These are phyloP conservation scores for Curvularia eragrostidis DNA, from an alignment of 2,329 filamentous ascomycete genomes.

Conservation along the genomic window DNA sequence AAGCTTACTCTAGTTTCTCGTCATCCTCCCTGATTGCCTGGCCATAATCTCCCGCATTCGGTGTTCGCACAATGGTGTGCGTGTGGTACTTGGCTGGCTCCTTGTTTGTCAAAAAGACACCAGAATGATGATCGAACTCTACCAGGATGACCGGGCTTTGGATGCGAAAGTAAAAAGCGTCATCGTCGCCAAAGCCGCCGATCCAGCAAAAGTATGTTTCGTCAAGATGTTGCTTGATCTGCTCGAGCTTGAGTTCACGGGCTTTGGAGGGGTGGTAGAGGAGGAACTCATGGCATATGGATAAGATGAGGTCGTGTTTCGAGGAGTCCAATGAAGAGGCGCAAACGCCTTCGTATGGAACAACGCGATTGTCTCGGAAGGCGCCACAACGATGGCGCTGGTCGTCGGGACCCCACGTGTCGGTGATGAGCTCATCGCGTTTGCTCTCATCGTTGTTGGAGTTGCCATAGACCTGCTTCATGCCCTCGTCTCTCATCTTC, in stretches of 20 bases:
- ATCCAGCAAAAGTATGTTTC: conserved; percentile 86
- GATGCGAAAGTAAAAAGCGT: conserved; percentile 79
- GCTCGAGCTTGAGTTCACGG: conserved; percentile 61
- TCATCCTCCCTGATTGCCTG: conserved; percentile 54
- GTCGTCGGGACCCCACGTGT: conserved; percentile 81
- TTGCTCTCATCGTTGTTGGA: conserved; percentile 35
- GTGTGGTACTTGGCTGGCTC: conserved; percentile 81
- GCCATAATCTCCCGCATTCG: conserved; percentile 80
- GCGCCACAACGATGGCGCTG: conserved; percentile 80
- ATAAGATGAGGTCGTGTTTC: conserved; percentile 63
- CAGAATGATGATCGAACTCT: conserved; percentile 82
- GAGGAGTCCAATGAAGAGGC: conserved; percentile 57
- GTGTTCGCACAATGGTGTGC: conserved; percentile 74
- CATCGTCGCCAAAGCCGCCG: conserved; percentile 68
- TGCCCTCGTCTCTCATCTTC: conserved; percentile 67
- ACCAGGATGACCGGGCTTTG: conserved; percentile 77
- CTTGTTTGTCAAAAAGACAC: conserved; percentile 76
- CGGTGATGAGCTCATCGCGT: conserved; percentile 53
- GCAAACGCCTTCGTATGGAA: conserved; percentile 72
- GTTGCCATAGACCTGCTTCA: conserved; percentile 58
- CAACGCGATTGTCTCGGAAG: conserved; percentile 77
- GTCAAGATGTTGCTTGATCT: conserved; percentile 63
- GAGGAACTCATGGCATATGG: conserved; percentile 69
- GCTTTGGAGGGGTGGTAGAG: conserved; percentile 69
- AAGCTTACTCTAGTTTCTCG: conserved; percentile 24